Evolutionary conservation across 768 basidiomycete species (phyloP), one percentile per base, ranked within the genome.

Genomic region (Butyriboletus loyo): DNA sequence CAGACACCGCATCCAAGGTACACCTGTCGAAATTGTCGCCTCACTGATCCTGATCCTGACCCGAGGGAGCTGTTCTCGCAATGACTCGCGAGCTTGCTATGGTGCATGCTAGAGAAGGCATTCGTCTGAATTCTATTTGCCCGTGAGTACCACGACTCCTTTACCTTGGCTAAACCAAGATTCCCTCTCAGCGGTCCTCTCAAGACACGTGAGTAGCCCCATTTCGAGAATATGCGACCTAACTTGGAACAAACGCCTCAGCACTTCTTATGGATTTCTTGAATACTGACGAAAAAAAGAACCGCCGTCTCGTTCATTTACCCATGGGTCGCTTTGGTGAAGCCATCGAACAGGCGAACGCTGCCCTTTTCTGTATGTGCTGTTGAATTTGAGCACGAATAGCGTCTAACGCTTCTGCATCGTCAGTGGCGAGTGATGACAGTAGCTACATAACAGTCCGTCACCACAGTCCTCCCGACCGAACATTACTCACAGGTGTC

Each of bases 281-380:
- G 65, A 83, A 98, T 72, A 98, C 97, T 19, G 77, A 86, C 40
- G 97, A 99, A 78, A 98, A 98, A 76, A 84, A 88, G 53, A 84
- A 98, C 39, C 85, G 97, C 27, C 82, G 97, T 41, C 67, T 98
- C 67, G 85, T 92, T 21, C 92, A 94, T 61, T 81, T 96, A 15
- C 96, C 95, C 1, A 92, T 97, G 92, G 95, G 95, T 55, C 84
- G 96, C 55, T 99, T 99, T 68, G 96, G 96, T 34, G 93, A 98
- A 75, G 97, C 95, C 1, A 78, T 98, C 56, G 97, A 99, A 70
- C 80, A 95, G 53, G 97, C 97, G 7, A 89, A 87, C 65, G 94
- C 84, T 27, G 95, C 92, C 19, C 77, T 98, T 24, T 99, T 98
- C 80, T 73, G 94, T 96, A 67, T 46, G 93, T 85, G 22, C n/a